phyloP scores from a whole-genome alignment of 192 early-diverging fungal genomes.

The Polychytrium aggregatum region DNA sequence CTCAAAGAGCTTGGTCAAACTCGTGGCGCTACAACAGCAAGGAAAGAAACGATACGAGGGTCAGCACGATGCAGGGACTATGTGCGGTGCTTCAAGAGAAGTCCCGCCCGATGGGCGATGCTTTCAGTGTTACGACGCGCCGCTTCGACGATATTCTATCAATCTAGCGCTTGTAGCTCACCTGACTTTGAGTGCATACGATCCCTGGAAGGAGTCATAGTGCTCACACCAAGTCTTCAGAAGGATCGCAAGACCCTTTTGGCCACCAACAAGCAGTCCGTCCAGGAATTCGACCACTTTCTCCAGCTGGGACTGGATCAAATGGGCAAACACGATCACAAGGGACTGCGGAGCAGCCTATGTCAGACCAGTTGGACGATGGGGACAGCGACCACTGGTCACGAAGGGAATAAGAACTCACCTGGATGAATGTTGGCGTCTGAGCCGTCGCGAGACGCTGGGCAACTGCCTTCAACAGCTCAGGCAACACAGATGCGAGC shows the following conservation, averaged over 20 bases:
- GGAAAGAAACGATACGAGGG: too few species aligned
- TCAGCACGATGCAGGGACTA: too few species aligned
- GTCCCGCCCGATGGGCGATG: too few species aligned
- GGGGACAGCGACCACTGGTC: too few species aligned
- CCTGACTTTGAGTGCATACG: conserved; percentile 73
- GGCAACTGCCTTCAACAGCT: conserved; percentile 68
- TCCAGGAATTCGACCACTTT: conserved; percentile 63
- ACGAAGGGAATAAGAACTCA: too few species aligned
- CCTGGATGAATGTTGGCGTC: conserved; percentile 71
- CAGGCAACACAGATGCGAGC: conserved; percentile 56
- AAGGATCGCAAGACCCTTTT: conserved; percentile 64
- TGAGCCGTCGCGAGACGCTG: conserved; percentile 57
- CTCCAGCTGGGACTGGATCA: conserved; percentile 52
- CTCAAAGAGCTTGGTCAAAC: conserved; percentile 62
- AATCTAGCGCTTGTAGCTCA: too few species aligned
- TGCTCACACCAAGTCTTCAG: conserved; percentile 74
- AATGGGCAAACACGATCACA: conserved; percentile 77
- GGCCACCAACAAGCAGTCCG: conserved; percentile 41
- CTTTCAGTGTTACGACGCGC: too few species aligned
- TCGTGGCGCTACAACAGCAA: conserved; percentile 57
- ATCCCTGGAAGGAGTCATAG: conserved; percentile 70
- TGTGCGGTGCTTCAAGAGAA: too few species aligned
- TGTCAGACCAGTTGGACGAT: too few species aligned
- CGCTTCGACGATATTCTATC: too few species aligned
- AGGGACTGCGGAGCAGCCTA: conserved; percentile 50